Base-by-base conservation (phyloP, 2,329 filamentous ascomycete species). In the Paraphaeosphaeria minitans region DNA sequence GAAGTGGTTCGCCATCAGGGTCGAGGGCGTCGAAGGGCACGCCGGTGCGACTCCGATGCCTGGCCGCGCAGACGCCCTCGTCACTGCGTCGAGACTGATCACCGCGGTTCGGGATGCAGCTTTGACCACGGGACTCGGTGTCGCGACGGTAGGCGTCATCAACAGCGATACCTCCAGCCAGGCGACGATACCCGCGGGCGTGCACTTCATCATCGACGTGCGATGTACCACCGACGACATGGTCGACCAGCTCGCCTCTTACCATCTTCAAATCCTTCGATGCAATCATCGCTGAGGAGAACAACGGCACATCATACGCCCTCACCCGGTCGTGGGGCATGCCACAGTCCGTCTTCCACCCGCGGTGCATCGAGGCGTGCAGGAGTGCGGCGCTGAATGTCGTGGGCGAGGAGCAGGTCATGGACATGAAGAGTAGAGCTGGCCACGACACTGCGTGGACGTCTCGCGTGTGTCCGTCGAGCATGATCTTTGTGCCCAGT, bases 31-130 rank as follows among this genome's bases (percentile, higher is more conserved):
- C 6, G 69, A 74, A 59, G 73, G 70, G 1, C 76, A 80, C 53
- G 75, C 77, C 2, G 90, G 90, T 0, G 91, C 90, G 0, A 93
- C 90, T 0, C 86, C 86, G 12, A 86, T 91, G 61, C 72, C 79
- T 27, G 82, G 85, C 58, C 84, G 89, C 12, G 83, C 84, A 2
- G 67, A 73, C 55, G 70, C 69, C 2, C 48, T 74, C 1, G 69
- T 73, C 3, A 71, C 69, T 4, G 65, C 69, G 10, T 68, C 68
- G 1, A 63, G 68, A 0, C 59, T 74, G 22, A 70, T 73, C 19
- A 63, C 65, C 8, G 61, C 66, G 3, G 67, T 73, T 5, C 65
- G 67, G 1, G 67, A 74, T 29, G 63, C 64, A 0, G 70, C 69
- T 3, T 29, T 64, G 3, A 47, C 59, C 3, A 68, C 58, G 1